Evolutionary conservation across 1,284 basidiomycete genomes (phyloP), one percentile per base, ranked within the genome.

Genomic region (Rhodotorula sp.): DNA sequence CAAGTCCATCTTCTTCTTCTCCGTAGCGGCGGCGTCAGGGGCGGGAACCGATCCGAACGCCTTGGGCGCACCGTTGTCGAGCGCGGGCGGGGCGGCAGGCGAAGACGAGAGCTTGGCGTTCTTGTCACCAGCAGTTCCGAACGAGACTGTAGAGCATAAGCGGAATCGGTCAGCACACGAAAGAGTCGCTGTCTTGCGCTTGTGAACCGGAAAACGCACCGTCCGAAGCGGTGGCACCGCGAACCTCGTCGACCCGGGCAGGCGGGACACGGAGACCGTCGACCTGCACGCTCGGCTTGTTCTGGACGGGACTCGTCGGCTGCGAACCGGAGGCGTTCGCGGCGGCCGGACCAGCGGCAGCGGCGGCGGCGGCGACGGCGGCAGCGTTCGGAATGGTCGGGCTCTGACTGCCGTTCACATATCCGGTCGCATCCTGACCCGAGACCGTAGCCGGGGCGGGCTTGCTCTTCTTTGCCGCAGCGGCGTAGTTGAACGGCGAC

Each of bases 111-210:
- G 77, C 52, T 77, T 77, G 7, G 81, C 79, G 73, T 80, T 78
- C 64, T 80, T 75, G 76, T 82, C 81, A 65, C 79, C 78, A 19
- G 81, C 79, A 8, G 80, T 81, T 71, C 82, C 82, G 71, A 83
- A 82, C 65, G 80, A 80, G 76, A 83, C 67, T 79, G 78, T 28
- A 45, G 61, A 21, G 38, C 23, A 43, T 26, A 31, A 31, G 34
- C 34, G 7, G 7, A 5, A 34, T 34, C 5, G 34, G 60, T 67
- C 67, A 31, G 67, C 49, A 49, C 60, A 21, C 15, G 64, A 52
- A 26, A 26, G 23, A 55, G 26, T 26, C 6, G n/a, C 52, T 45
- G 34, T 55, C 21, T 18, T 26, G 26, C 61, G 18, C 38, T 23
- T 6, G 50, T 43, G 48, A 60, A 60, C 2, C 1, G 1, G 23